Evolutionary conservation across 176 grass and related monocot species (phyloP).

Genomic region (Triticum urartu): DNA sequence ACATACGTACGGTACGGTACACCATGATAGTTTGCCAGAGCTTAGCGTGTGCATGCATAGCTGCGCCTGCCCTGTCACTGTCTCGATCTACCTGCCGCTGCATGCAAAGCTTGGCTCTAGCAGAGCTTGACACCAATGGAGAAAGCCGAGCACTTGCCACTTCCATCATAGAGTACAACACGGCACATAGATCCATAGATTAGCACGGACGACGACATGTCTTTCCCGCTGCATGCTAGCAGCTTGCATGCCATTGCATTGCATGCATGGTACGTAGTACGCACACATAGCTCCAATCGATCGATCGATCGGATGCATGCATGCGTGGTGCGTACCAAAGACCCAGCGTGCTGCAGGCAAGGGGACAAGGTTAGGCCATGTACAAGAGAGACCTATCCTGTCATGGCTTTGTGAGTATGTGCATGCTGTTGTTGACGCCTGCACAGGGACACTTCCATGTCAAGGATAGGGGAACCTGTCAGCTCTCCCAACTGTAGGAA

Average conservation of each 20-base stretch:
- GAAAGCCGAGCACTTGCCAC: slow-evolving; percentile 34
- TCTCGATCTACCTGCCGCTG: slow-evolving; percentile 24
- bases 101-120: slow-evolving; percentile 30
- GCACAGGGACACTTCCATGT: slow-evolving; percentile 31
- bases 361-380: slow-evolving; percentile 50
- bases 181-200: neutral
- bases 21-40: neutral
- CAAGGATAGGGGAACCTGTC: slow-evolving; percentile 27
- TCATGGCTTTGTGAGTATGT: slow-evolving; percentile 21
- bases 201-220: neutral
- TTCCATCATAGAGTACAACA: slow-evolving; percentile 28
- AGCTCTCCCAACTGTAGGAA: slow-evolving; percentile 9
- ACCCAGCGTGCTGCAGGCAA: slow-evolving; percentile 34
- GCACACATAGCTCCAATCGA: slow-evolving; percentile 7
- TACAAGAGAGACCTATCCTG: slow-evolving; percentile 46
- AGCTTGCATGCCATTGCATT: neutral
- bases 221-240: neutral
- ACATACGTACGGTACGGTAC: neutral
- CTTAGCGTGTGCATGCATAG: slow-evolving; percentile 11
- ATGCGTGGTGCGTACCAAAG: neutral
- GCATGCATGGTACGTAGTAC: slow-evolving; percentile 14
- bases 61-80: neutral
- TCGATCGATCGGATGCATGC: slow-evolving; percentile 26
- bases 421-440: slow-evolving; percentile 20
- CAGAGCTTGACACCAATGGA: slow-evolving; percentile 25